Base-by-base conservation (phyloP, 2,329 filamentous ascomycete genomes). In the Annulohypoxylon truncatum region DNA sequence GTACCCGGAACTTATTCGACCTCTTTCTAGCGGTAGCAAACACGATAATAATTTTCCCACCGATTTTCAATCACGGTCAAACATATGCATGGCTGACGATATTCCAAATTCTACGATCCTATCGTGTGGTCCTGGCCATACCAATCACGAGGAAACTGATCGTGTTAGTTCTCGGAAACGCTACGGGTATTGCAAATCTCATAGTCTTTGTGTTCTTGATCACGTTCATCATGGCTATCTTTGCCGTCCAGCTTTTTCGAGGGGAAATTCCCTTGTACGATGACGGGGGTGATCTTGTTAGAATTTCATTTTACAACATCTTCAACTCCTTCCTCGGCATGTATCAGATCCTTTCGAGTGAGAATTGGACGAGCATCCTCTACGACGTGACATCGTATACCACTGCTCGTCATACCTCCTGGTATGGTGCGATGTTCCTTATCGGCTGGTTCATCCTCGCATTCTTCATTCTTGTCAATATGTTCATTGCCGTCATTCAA, bases 401-500 rank as follows among this genome's bases (percentile, higher is more conserved):
- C 8, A 85, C 84, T 8, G 74, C 76, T 4, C 88, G 84, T 71
- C 84, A 89, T 38, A 96, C 92, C n/a, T 87, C 92, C 7, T 98
- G 96, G 95, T 94, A 98, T 61, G 94, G 92, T 8, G 94, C 95
- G 7, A 85, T 92, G 1, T 97, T 99, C 73, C 85, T 97, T 72
- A 93, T 97, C 68, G 86, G 94, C 71, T 99, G 96, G 96, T 98
- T 97, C 79, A 96, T 97, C 61, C 85, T 99, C 44, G 87, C 94
- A 4, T 97, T 96, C 78, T 95, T 98, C 77, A 97, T 99, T 80
- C 87, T 98, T 67, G 82, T 99, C 82, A 99, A 98, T 77, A 99
- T 99, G 96, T 99, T 99, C 84, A 98, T 99, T 92, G 96, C 96
- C 84, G 96, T 99, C 81, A 99, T 99, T 71, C 96, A 99, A 79